Base-by-base conservation (phyloP, 23 red algal genomes). In the Cyanidium caldarium region DNA sequence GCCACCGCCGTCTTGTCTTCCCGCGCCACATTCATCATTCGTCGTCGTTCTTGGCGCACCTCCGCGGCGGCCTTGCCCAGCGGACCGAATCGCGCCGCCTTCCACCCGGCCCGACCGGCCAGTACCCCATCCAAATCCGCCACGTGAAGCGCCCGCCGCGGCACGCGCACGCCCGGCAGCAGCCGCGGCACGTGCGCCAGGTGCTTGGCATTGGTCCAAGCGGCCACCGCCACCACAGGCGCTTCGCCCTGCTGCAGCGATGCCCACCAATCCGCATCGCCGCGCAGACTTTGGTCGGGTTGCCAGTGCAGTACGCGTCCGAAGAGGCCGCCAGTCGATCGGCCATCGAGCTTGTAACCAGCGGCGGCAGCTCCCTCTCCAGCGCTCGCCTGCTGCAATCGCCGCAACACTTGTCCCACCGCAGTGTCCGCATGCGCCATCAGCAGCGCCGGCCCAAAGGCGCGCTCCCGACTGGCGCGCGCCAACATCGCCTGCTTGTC, bases 381-480 rank as follows among this genome's bases (percentile, higher is more conserved):
- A n/a, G n/a, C n/a, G n/a, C n/a, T n/a, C n/a, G 31, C 31, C 19
- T 28, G 10, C 38, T 20, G 26, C 35, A 25, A 17, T 0, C n/a
- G 67, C 7, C 16, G 15, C 1, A 70, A 33, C 26, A 16, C 36
- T 0, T 16, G 16, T 14, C 67, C 67, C 1, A 70, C 3, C 40
- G 36, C 67, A 2, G 67, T 35, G 38, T 44, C 36, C 26, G 36
- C 2, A 41, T 70, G 67, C 16, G 38, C 67, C 36, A 70, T 21
- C 35, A 70, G 67, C 5, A 38, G 36, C 35, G 38, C 36, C 67
- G 36, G 26, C 1, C 77, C 85, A 65, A 82, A 82, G 10, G 77
- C 80, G 28, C 77, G 70, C 2, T 68, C 35, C 37, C 26, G 33
- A 30, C 81, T 76, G 28, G 80, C 85, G 16, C 69, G 45, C 13